These are phyloP conservation scores for Phoma herbarum DNA, from an alignment of 2,329 filamentous ascomycete species.

Conservation along the genomic window DNA sequence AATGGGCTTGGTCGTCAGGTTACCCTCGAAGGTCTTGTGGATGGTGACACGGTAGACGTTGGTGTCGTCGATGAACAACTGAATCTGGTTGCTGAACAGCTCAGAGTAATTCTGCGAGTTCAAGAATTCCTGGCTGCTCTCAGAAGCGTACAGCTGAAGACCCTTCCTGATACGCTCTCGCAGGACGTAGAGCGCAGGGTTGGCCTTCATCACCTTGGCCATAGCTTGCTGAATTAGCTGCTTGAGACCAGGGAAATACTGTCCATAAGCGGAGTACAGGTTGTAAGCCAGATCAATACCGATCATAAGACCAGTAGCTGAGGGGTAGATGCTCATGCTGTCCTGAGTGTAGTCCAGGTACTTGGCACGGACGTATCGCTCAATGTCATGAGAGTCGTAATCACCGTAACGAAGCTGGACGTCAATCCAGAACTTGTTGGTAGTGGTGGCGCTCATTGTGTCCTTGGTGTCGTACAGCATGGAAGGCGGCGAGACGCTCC, in stretches of 20 bases:
- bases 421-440: constrained; percentile 99
- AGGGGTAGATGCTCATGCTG: constrained; percentile 98
- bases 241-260: constrained; percentile 98
- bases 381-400: constrained; percentile 98
- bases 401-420: constrained; percentile 96
- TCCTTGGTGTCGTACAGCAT: constrained; percentile 97
- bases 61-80: constrained; percentile 98
- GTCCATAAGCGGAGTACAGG: constrained; percentile 95
- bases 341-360: constrained; percentile 99
- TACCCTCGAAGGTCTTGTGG: constrained; percentile 99
- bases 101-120: constrained; percentile 99
- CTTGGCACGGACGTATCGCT: constrained; percentile 95
- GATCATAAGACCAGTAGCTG: constrained; percentile 95
- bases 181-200: constrained; percentile 93
- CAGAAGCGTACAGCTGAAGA: constrained; percentile 95
- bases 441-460: constrained; percentile 89
- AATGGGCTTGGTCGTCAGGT: constrained; percentile 98
- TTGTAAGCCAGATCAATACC: constrained; percentile 98
- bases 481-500: constrained; percentile 95
- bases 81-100: constrained; percentile 98
- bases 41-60: constrained; percentile 99
- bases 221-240: constrained; percentile 96
- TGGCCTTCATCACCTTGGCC: constrained; percentile 99
- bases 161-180: constrained; percentile 98
- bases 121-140: constrained; percentile 98